Conservation (phyloP, 1,139 yeast genomes). For the Yamadazyma trypodendri region DNA sequence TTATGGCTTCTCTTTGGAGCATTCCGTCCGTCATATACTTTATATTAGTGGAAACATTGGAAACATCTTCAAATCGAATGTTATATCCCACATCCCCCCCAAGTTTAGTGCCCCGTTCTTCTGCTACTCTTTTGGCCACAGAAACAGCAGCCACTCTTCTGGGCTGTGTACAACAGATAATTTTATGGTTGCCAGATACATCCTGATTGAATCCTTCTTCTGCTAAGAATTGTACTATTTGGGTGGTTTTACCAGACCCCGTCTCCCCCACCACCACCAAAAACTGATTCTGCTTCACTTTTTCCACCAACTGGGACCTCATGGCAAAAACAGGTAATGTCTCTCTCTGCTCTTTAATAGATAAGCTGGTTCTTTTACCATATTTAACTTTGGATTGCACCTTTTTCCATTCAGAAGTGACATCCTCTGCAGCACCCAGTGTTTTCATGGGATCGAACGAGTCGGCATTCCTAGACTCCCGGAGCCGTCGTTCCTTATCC, state of each 20-base stretch:
- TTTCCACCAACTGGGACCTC: constrained; percentile 55
- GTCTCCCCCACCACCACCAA: constrained; percentile 50
- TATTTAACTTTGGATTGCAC: constrained; percentile 43
- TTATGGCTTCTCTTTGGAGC: constrained; percentile 78
- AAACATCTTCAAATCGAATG: constrained; percentile 81
- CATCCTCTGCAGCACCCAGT: constrained; percentile 5
- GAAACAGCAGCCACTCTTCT: constrained; percentile 95
- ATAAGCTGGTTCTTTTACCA: constrained; percentile 53
- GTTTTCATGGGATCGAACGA: constrained; percentile 43
- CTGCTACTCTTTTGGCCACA: constrained; percentile 86
- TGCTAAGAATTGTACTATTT: constrained; percentile 37
- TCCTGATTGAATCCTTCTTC: constrained; percentile 35
- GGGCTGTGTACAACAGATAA: constrained; percentile 89
- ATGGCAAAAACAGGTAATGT: constrained; percentile 72
- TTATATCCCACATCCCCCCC: constrained; percentile 87
- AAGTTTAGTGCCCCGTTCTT: constrained; percentile 69
- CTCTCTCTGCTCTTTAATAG: constrained; percentile 65
- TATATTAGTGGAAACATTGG: constrained; percentile 54
- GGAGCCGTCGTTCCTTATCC: constrained; percentile 30
- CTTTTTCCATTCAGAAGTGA: constrained; percentile 25
- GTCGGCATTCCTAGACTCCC: constrained; percentile 21
- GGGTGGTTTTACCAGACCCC: constrained; percentile 47
- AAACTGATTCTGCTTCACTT: constrained; percentile 49
- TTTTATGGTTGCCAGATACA: constrained; percentile 27
- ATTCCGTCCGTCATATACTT: constrained; percentile 92